These are phyloP conservation scores for Jaenimonas drosophilae DNA, from an alignment of 208 protist species.

Conservation along the genomic window DNA sequence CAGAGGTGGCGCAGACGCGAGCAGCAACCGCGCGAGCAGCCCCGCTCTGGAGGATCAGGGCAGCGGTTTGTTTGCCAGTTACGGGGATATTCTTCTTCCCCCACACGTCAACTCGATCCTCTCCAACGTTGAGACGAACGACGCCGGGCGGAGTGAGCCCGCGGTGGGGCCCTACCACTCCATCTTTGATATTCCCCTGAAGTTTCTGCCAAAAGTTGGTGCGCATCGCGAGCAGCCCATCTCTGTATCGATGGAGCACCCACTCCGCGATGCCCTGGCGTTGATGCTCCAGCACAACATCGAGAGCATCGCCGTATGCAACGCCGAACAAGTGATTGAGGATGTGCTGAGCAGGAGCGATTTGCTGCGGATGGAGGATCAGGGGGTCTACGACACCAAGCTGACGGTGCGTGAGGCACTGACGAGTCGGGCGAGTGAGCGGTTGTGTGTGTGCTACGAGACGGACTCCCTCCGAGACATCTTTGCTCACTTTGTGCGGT, in stretches of 20 bases:
- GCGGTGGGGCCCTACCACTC: constrained; percentile 50
- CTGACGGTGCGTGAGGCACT: constrained; percentile 69
- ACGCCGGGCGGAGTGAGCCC: constrained; percentile 18
- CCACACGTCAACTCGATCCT: constrained; percentile 47
- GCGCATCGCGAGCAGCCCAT: constrained; percentile 33
- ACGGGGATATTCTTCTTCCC: no score
- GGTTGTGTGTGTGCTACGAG: constrained; percentile 65
- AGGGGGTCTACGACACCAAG: constrained; percentile 83
- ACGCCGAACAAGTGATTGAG: constrained; percentile 41
- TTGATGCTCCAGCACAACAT: constrained; percentile 58
- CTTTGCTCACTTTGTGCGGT: constrained; percentile 75
- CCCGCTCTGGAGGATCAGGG: constrained; percentile 4
- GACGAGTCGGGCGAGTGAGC: constrained; percentile 29
- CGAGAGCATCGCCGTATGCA: constrained; percentile 63
- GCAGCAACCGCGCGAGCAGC: not conserved
- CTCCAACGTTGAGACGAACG: constrained; percentile 19
- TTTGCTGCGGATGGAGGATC: constrained; percentile 77
- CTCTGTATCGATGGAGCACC: constrained; percentile 61
- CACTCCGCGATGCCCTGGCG: constrained; percentile 53
- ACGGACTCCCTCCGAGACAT: constrained; percentile 69
- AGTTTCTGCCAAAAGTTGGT: constrained; percentile 27
- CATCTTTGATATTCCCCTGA: constrained; percentile 74
- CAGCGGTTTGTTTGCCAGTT: constrained; percentile 12
- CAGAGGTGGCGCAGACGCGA: constrained; percentile 2
- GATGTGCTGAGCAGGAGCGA: constrained; percentile 79